These are phyloP conservation scores for Pichia sp. DNA, from an alignment of 1,139 yeast species.

Conservation along the genomic window DNA sequence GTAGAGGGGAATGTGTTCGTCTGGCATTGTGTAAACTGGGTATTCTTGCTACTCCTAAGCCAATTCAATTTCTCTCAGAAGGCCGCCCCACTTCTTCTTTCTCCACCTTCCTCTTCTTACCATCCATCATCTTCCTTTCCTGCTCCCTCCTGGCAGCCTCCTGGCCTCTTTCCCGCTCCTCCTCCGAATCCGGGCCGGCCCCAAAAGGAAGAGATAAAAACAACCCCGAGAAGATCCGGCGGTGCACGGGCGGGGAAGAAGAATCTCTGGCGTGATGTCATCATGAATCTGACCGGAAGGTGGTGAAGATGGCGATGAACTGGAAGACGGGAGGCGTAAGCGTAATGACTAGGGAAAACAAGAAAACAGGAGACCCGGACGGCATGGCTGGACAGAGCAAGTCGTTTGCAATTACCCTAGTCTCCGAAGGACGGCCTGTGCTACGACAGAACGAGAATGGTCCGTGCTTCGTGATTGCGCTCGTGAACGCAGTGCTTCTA, in stretches of 20 bases:
- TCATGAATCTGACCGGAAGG: neutral
- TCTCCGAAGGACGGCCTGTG: slow-evolving; percentile 32
- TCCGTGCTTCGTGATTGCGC: slow-evolving; percentile 85
- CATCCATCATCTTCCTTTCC: neutral
- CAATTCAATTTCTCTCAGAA: no score
- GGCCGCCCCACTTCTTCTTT: no score
- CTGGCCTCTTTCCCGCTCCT: neutral
- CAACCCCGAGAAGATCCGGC: neutral
- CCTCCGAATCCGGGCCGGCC: neutral
- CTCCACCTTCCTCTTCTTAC: neutral
- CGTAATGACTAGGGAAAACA: neutral
- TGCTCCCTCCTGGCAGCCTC: neutral
- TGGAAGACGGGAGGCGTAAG: neutral
- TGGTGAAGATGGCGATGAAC: neutral
- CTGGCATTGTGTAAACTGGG: neutral
- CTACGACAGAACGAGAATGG: slow-evolving; percentile 81
- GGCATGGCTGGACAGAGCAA: neutral
- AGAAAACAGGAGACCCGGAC: neutral
- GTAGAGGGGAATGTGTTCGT: slow-evolving; percentile 37
- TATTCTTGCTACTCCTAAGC: neutral
- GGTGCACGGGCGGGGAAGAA: slow-evolving; percentile 2
- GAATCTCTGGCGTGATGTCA: neutral
- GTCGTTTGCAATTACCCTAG: slow-evolving; percentile 2
- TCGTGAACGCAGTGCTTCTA: slow-evolving; percentile 56
- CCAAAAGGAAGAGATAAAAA: neutral